Conservation (phyloP, 2,329 filamentous ascomycete genomes). For the Curvularia eragrostidis region DNA sequence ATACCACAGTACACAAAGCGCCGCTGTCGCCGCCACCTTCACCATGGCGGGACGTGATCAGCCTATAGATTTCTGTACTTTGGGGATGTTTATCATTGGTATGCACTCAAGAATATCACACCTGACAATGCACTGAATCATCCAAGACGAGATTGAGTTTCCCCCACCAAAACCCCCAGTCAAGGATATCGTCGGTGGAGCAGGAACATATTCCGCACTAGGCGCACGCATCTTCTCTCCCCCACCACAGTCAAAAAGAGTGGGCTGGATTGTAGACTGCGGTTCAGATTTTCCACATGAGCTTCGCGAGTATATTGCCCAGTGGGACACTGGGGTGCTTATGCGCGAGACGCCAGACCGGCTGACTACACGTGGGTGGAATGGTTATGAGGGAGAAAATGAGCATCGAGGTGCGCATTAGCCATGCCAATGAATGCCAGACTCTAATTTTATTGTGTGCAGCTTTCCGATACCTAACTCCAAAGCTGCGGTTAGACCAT, state of each 20-base stretch:
- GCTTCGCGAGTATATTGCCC: conserved; percentile 68
- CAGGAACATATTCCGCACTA: conserved; percentile 83
- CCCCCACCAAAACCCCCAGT: conserved; percentile 71
- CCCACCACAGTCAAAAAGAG: conserved; percentile 64
- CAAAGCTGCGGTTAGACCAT: conserved; percentile 81
- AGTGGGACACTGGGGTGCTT: conserved; percentile 78
- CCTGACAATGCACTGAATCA: conserved; percentile 20
- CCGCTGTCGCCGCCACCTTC: background rate
- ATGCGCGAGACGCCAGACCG: conserved; percentile 70
- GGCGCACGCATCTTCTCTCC: conserved; percentile 90
- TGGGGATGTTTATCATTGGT: conserved; percentile 71
- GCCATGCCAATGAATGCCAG: background rate
- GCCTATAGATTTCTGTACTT: conserved; percentile 63
- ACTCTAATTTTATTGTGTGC: conserved; percentile 3
- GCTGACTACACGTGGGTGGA: conserved; percentile 89
- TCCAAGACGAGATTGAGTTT: conserved; percentile 87
- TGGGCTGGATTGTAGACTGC: conserved; percentile 91
- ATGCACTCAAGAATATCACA: conserved; percentile 25
- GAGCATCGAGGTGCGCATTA: conserved; percentile 63
- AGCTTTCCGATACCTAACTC: conserved; percentile 86
- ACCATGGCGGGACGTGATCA: conserved; percentile 14
- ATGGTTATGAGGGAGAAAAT: conserved; percentile 74
- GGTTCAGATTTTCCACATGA: conserved; percentile 83
- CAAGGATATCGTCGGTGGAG: conserved; percentile 83
- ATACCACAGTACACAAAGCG: conserved; percentile 1